Base-by-base conservation (phyloP, 371 early-diverging fungal genomes). In the Mucor velutinosus region DNA sequence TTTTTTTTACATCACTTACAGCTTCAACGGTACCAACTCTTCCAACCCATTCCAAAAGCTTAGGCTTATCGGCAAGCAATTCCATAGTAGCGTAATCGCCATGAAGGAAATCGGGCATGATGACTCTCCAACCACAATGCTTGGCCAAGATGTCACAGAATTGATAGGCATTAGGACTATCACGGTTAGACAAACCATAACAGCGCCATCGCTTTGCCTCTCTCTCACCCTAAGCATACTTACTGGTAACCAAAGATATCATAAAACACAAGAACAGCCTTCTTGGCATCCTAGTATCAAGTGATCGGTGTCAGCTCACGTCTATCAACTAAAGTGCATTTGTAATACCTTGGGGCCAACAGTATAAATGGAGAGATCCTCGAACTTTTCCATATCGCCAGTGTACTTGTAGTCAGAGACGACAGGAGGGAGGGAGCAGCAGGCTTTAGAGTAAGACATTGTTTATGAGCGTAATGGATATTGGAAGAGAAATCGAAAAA, bases 381-480 rank as follows among this genome's bases (percentile, higher is more conserved):
- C 78, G 10, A 85, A 49, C 19, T 73, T 76, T 35, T 76, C 81
- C n/a, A 76, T 71, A 27, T 71, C 69, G 43, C 92, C 92, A 57
- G 76, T 75, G 62, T 88, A 69, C 21, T 70, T 57, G 74, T 92
- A 92, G 58, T 79, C 66, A 43, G 86, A 81, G 14, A 65, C 63
- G 57, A 92, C 90, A 23, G 91, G 88, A 25, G 87, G 86, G 4
- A 87, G 83, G 60, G 79, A 71, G 71, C 91, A 90, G 75, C 92
- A 91, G 56, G 84, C 84, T 35, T 78, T 67, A 1, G 85, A 73
- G 59, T 76, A 76, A 45, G 88, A 81, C 88, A 89, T 33, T 33
- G 33, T 88, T 57, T 62, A 57, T 53, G 15, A 3, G 37, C 25
- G 39, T 39, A 27, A 6, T 45, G 4, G 23, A 8, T 27, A 21